These are phyloP conservation scores for Penicillium angulare DNA, from an alignment of 495 filamentous ascomycete genomes.

Conservation along the genomic window DNA sequence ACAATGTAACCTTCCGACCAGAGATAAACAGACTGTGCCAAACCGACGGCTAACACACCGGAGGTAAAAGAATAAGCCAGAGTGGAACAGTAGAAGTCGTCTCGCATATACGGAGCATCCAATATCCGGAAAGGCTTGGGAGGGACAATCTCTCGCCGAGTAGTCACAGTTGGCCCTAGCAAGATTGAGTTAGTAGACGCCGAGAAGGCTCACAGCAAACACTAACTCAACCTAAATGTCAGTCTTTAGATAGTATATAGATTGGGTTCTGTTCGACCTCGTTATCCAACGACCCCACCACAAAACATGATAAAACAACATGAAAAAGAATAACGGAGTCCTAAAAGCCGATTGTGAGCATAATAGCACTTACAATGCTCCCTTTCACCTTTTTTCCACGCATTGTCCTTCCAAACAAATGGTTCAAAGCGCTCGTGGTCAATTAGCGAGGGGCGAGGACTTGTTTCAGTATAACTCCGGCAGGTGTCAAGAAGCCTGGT, in stretches of 20 bases:
- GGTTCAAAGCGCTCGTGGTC: slow-evolving; percentile 35
- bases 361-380: slow-evolving; percentile 45
- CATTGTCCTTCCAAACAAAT: slow-evolving; percentile 56
- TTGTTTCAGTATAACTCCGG: slow-evolving; percentile 14
- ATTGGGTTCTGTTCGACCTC: background rate
- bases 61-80: slow-evolving; percentile 77
- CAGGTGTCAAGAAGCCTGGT: slow-evolving; percentile 54
- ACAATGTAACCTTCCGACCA: slow-evolving; percentile 77
- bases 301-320: background rate
- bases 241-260: background rate
- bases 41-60: slow-evolving; percentile 79
- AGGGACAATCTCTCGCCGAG: slow-evolving; percentile 48
- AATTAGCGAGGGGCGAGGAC: slow-evolving; percentile 28
- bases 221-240: background rate
- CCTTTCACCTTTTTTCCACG: slow-evolving; percentile 54
- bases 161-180: slow-evolving; percentile 22
- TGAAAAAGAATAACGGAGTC: background rate
- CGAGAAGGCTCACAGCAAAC: background rate
- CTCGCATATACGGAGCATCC: slow-evolving; percentile 81
- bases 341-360: too few species aligned
- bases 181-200: slow-evolving; percentile 10
- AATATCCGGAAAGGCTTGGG: slow-evolving; percentile 80
- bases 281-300: background rate
- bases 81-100: slow-evolving; percentile 94
- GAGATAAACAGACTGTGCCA: slow-evolving; percentile 77